Base-by-base conservation (phyloP, 768 basidiomycete genomes). In the Suillus brevipes region DNA sequence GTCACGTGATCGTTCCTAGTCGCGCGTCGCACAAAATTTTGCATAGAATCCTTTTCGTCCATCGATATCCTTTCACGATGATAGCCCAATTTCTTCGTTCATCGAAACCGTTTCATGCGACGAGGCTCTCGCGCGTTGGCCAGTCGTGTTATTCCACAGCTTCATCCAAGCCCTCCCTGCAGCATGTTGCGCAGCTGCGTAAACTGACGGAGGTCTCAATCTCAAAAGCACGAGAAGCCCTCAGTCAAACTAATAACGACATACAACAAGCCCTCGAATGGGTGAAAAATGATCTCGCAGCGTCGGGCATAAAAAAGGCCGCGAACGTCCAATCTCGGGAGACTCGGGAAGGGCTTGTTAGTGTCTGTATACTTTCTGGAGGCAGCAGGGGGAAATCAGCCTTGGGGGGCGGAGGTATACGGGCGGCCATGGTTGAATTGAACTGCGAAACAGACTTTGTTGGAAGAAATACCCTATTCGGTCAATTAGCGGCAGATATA, bases 361-460 rank as follows among this genome's bases (percentile, higher is more conserved):
- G 88, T 62, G 81, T 91, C n/a, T 88, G 87, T 52, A 77, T 94
- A 13, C 83, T 97, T 28, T 88, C 91, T 20, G 80, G 84, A 16
- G 92, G 90, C 18, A 78, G 79, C 25, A 82, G 81, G 20, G 68
- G 78, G 40, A 74, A 71, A 56, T 73, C 68, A 13, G 78, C 72
- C 43, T 67, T 68, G 43, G 75, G 77, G 8, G 75, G 75, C 23
- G 83, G 82, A 1, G 82, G 85, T 45, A 77, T 92, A 42, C 86
- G 92, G 43, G 94, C 91, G 13, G 88, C 90, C 23, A 91, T 97
- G 85, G 81, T 98, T 64, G 96, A 99, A 77, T 81, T 97, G 66
- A 94, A 93, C 70, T 98, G 96, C 80, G 96, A 99, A 80, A 97
- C 96, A 61, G 96, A 99, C 79, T 99, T 97, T 74, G 96, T 99